These are phyloP conservation scores for Dipsacomyces acuminosporus DNA, from an alignment of 371 early-diverging fungal genomes.

Conservation along the genomic window DNA sequence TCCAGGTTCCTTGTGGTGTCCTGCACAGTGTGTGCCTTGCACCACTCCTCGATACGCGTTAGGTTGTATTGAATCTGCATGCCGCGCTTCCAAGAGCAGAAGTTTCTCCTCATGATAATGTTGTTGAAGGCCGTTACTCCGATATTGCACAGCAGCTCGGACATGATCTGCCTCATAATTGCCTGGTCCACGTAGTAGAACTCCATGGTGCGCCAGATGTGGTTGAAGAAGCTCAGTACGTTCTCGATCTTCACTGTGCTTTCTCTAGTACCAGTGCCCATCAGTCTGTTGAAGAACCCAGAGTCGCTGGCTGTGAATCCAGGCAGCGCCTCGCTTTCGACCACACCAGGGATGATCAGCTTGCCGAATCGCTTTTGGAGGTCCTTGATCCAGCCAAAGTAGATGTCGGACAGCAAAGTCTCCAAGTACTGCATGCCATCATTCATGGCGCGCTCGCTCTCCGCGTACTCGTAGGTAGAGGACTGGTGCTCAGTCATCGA, in stretches of 20 bases:
- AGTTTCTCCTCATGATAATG: constrained; percentile 85
- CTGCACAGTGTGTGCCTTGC: constrained; percentile 83
- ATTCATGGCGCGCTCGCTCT: constrained; percentile 50
- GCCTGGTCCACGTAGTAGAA: constrained; percentile 89
- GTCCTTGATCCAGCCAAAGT: constrained; percentile 86
- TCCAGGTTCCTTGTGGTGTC: constrained; percentile 87
- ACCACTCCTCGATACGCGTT: constrained; percentile 95
- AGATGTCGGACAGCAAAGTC: constrained; percentile 57
- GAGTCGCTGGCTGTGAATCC: constrained; percentile 87
- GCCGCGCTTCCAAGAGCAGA: constrained; percentile 83
- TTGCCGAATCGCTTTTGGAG: constrained; percentile 87
- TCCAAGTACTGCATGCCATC: constrained; percentile 54
- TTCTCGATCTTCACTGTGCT: constrained; percentile 87
- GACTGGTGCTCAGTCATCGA: constrained; percentile 51
- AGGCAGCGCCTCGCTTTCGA: constrained; percentile 86
- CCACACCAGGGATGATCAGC: constrained; percentile 91
- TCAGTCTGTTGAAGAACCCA: constrained; percentile 76
- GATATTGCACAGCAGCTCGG: constrained; percentile 83
- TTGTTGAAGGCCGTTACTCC: constrained; percentile 94
- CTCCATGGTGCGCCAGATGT: constrained; percentile 87
- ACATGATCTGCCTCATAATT: constrained; percentile 71
- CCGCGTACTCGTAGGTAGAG: constrained; percentile 44
- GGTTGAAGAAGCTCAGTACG: constrained; percentile 82
- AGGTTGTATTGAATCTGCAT: constrained; percentile 99
- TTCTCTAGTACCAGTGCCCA: constrained; percentile 65